Conservation (phyloP, 2,329 filamentous ascomycete genomes). For the Gaeumannomyces sp. region DNA sequence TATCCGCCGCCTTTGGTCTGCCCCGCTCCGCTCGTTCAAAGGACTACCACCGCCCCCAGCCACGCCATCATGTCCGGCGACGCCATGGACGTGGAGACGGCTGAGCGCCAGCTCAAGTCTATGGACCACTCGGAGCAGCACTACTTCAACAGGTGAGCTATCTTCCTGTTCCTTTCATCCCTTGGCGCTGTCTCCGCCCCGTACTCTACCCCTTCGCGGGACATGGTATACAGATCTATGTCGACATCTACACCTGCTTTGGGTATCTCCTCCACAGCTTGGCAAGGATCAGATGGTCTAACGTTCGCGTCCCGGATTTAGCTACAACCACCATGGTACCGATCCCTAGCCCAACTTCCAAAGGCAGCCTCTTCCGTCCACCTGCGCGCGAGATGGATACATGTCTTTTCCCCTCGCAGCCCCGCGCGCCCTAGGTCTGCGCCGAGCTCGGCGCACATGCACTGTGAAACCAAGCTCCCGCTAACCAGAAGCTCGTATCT, state of each 20-base stretch:
- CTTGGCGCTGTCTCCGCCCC: neutral
- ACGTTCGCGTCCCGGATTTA: slow-evolving; percentile 30
- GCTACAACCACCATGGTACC: slow-evolving; percentile 96
- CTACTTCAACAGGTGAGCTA: slow-evolving; percentile 88
- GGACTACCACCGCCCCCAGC: neutral
- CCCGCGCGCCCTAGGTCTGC: neutral
- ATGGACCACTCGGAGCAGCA: slow-evolving; percentile 96
- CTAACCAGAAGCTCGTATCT: neutral
- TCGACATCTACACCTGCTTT: neutral
- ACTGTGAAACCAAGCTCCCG: neutral
- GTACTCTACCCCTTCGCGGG: neutral
- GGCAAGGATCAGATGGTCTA: neutral
- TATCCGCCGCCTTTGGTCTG: neutral
- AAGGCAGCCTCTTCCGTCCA: neutral
- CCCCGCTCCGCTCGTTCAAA: slow-evolving; percentile 1
- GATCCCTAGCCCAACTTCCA: neutral
- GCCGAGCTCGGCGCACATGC: neutral
- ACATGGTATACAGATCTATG: neutral
- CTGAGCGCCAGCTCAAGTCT: slow-evolving; percentile 57
- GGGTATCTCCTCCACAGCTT: neutral
- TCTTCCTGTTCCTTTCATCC: neutral
- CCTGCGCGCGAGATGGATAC: neutral
- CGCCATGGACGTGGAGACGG: slow-evolving; percentile 53
- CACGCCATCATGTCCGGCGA: slow-evolving; percentile 27
- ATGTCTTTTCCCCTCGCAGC: neutral